These are phyloP conservation scores for Ochetophila trinervis DNA, from an alignment of 306 rosid genomes.

Conservation along the genomic window DNA sequence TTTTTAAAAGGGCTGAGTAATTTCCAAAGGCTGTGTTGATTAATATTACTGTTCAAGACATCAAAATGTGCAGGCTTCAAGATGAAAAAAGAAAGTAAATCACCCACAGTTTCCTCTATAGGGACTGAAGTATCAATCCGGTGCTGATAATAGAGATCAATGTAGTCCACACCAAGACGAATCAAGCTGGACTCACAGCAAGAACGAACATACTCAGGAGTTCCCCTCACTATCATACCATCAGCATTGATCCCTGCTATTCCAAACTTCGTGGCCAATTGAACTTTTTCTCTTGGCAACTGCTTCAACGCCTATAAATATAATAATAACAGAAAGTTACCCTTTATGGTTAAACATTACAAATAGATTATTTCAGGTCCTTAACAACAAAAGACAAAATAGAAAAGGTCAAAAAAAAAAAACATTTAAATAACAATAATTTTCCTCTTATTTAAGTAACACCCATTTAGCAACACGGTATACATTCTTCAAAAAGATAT, in stretches of 20 bases:
- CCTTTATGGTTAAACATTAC: not conserved
- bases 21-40: no score
- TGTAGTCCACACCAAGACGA: conserved; percentile 68
- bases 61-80: not conserved
- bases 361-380: no score
- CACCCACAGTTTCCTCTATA: conserved; percentile 68
- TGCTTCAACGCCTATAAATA: conserved; percentile 55
- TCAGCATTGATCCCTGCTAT: conserved; percentile 17
- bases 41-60: not conserved
- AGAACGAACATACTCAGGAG: conserved; percentile 72
- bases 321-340: not conserved
- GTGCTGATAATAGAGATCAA: conserved; percentile 82
- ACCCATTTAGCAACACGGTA: no score
- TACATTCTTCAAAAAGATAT: no score
- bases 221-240: conserved; percentile 45
- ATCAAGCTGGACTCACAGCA: conserved; percentile 66
- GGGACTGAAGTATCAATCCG: conserved; percentile 61
- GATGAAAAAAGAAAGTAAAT: not conserved
- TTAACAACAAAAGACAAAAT: no score
- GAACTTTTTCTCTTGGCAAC: conserved; percentile 32
- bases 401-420: no score
- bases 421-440: no score
- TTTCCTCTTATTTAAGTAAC: no score
- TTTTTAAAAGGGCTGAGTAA: no score
- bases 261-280: conserved; percentile 77